Conservation (phyloP, 441 rosid genomes). For the Sinapis alba region DNA sequence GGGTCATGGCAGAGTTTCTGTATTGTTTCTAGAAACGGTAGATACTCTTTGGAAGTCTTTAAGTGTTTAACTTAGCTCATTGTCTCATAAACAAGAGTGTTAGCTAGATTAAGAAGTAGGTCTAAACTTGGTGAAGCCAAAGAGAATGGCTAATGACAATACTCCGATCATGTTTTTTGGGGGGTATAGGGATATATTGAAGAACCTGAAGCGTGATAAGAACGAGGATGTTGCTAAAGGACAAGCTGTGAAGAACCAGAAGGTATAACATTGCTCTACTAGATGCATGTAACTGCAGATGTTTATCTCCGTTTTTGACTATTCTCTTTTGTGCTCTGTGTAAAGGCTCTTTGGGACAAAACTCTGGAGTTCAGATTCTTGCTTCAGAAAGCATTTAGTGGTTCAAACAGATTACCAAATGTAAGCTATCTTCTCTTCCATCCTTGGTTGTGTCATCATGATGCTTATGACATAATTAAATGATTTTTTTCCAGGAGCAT, state of each 20-base stretch:
- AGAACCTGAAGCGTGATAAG: constrained; percentile 74
- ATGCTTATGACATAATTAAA: constrained; percentile 6
- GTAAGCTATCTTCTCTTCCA: constrained; percentile 42
- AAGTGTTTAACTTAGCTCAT: neutral
- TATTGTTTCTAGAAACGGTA: neutral
- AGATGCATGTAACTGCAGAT: neutral
- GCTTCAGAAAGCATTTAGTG: constrained; percentile 83
- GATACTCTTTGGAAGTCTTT: neutral
- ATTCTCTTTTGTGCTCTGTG: neutral
- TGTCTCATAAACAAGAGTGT: neutral
- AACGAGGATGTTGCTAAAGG: constrained; percentile 85
- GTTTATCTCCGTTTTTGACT: constrained; percentile 2
- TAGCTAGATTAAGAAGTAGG: constrained; percentile 10
- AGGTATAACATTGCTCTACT: constrained; percentile 46
- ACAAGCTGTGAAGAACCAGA: constrained; percentile 91
- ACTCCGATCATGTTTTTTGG: neutral
- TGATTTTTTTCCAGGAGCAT: constrained; percentile 57
- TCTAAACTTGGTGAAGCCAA: neutral
- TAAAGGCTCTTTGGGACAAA: constrained; percentile 86
- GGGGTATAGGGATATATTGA: constrained; percentile 60
- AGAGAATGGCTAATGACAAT: neutral
- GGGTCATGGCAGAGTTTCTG: neutral
- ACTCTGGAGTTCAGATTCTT: constrained; percentile 84
- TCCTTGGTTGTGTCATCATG: constrained; percentile 6
- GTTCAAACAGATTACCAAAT: constrained; percentile 80